phyloP scores from a whole-genome alignment of 495 filamentous ascomycete species.

The Hypomontagnella monticulosa region DNA sequence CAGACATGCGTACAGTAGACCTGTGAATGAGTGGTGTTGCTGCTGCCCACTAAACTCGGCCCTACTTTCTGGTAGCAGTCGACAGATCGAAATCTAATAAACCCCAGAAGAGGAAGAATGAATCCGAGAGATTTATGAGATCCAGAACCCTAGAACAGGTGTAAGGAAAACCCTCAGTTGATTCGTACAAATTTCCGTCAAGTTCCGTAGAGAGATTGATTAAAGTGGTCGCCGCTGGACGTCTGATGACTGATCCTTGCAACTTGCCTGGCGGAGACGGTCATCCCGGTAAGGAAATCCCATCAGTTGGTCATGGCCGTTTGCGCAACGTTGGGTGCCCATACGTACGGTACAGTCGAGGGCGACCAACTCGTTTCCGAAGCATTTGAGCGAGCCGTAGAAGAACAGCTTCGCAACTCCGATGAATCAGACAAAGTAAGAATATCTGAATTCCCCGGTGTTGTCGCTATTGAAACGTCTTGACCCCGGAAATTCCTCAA shows the following conservation, averaged over 20 bases:
- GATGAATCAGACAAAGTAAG: neutral
- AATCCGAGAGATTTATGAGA: neutral
- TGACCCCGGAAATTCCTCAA: slow-evolving; percentile 7
- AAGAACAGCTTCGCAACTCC: slow-evolving; percentile 5
- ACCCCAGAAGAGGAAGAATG: neutral
- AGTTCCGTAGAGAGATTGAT: slow-evolving; percentile 9
- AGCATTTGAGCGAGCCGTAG: slow-evolving; percentile 1
- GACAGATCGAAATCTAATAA: slow-evolving; percentile 8
- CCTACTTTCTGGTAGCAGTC: slow-evolving; percentile 3
- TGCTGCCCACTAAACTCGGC: slow-evolving; percentile 11
- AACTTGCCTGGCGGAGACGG: slow-evolving; percentile 30
- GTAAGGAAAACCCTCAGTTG: neutral
- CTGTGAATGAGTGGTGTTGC: slow-evolving; percentile 7
- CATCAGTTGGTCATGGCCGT: slow-evolving; percentile 33
- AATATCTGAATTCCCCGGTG: slow-evolving; percentile 1
- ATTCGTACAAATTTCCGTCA: slow-evolving; percentile 14
- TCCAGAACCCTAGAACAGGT: neutral
- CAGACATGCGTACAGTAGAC: slow-evolving; percentile 11
- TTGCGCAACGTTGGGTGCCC: slow-evolving; percentile 37
- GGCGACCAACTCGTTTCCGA: slow-evolving; percentile 8
- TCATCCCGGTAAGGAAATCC: slow-evolving; percentile 30
- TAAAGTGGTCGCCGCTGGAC: slow-evolving; percentile 14
- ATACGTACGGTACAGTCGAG: slow-evolving; percentile 15
- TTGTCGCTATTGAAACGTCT: neutral
- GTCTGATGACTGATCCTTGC: slow-evolving; percentile 34